Conservation (phyloP, 345 rosid species). For the Melastoma malabathricum region DNA sequence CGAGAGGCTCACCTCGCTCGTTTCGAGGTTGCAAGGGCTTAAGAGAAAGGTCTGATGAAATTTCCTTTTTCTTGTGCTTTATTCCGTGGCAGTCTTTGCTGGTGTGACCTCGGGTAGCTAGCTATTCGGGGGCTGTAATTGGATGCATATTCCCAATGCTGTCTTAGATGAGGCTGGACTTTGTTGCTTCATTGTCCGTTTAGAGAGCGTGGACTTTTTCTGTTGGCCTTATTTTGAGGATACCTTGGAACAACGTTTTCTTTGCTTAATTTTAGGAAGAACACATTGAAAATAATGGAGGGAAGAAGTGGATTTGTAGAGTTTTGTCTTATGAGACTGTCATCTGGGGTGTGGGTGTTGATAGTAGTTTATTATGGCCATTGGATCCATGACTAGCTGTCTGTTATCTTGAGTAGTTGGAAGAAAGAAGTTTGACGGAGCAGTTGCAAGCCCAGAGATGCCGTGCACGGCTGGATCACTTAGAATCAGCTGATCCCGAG, state of each 20-base stretch:
- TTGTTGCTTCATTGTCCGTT: no score
- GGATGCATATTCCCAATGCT: no score
- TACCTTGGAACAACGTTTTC: no score
- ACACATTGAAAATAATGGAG: no score
- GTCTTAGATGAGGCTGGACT: no score
- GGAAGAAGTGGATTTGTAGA: no score
- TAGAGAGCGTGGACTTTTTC: no score
- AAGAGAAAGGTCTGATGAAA: constrained; percentile 60
- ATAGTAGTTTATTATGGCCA: neutral
- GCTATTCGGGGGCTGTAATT: neutral
- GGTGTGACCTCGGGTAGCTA: neutral
- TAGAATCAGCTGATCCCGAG: constrained; percentile 68
- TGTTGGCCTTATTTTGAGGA: no score
- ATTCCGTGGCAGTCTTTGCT: neutral
- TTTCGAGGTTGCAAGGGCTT: constrained; percentile 87
- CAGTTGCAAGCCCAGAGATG: constrained; percentile 75
- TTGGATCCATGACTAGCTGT: constrained; percentile 1
- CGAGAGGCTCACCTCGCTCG: constrained; percentile 59
- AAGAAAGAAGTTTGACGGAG: constrained; percentile 71
- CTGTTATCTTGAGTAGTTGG: constrained; percentile 35
- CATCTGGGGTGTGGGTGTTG: neutral
- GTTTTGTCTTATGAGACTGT: neutral
- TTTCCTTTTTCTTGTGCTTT: neutral
- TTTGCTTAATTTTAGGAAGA: no score
- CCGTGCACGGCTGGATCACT: constrained; percentile 77